A percentile compares a stretch with the other conserved stretches of the same genome.
phyloP scores from a whole-genome alignment of 1,139 yeast species.

The Hyphopichia buzzinii region DNA sequence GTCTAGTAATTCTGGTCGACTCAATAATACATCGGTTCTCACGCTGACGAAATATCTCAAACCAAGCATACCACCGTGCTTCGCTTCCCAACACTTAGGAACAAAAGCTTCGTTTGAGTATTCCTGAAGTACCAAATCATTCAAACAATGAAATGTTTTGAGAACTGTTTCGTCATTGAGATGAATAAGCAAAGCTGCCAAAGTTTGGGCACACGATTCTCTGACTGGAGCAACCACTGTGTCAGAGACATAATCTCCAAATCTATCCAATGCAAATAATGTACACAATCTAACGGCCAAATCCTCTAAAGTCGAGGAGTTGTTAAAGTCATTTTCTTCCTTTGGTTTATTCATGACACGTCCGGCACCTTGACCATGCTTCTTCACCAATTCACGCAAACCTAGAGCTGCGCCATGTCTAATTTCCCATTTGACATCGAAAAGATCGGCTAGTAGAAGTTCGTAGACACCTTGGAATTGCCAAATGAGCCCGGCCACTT shows the following conservation, averaged over 20 bases:
- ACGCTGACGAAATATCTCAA: conserved; percentile 89
- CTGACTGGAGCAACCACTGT: conserved; percentile 98
- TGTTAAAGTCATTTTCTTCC: conserved; percentile 63
- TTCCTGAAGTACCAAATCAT: conserved; percentile 71
- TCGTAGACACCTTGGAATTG: conserved; percentile 98
- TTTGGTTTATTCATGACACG: conserved; percentile 63
- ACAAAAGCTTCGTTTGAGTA: conserved; percentile 30
- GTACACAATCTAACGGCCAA: conserved; percentile 83
- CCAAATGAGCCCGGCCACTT: conserved; percentile 83
- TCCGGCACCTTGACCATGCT: conserved; percentile 87
- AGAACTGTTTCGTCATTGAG: conserved; percentile 52
- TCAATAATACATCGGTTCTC: conserved; percentile 70
- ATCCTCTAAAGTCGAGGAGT: conserved; percentile 77
- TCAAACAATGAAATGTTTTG: conserved; percentile 64
- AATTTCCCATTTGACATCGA: conserved; percentile 88
- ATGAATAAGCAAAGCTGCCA: conserved; percentile 84
- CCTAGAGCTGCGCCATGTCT: conserved; percentile 97
- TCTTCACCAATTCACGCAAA: conserved; percentile 77
- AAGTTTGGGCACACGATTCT: conserved; percentile 92
- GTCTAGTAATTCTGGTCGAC: conserved; percentile 58
- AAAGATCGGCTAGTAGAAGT: conserved; percentile 72
- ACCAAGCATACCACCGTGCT: conserved; percentile 97
- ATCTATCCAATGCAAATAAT: conserved; percentile 86
- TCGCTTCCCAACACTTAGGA: conserved; percentile 85
- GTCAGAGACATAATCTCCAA: conserved; percentile 96